Evolutionary conservation across 495 filamentous ascomycete species (phyloP).

Genomic region (Penicillium desertorum): DNA sequence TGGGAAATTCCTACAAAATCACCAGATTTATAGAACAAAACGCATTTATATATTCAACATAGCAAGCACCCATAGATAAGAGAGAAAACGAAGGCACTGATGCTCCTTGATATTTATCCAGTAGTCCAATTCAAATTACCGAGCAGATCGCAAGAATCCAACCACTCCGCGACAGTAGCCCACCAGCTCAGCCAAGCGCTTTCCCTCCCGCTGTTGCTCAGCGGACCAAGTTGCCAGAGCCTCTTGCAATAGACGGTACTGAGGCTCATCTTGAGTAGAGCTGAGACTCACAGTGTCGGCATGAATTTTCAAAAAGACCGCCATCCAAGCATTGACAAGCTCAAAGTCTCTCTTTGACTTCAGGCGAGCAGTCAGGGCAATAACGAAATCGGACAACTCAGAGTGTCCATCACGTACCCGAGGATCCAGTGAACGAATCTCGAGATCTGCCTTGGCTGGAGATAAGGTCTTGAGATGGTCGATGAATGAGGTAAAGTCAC

Average conservation of each 20-base stretch:
- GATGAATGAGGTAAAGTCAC: constrained; percentile 58
- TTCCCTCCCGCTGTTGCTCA: constrained; percentile 64
- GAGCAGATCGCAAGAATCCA: constrained; percentile 74
- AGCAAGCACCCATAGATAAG: constrained; percentile 1
- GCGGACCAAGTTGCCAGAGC: constrained; percentile 63
- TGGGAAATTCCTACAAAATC: background rate
- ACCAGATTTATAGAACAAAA: background rate
- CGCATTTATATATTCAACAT: constrained; percentile 1
- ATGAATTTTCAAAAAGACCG: constrained; percentile 81
- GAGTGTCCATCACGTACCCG: constrained; percentile 40
- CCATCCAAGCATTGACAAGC: constrained; percentile 94
- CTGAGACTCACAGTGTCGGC: constrained; percentile 54
- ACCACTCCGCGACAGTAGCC: constrained; percentile 87
- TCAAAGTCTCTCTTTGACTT: constrained; percentile 76
- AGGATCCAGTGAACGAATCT: constrained; percentile 74
- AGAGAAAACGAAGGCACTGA: background rate
- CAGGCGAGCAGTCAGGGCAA: constrained; percentile 69
- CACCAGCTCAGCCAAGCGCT: constrained; percentile 70
- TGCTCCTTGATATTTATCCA: background rate
- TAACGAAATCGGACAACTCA: constrained; percentile 69
- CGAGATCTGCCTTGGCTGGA: constrained; percentile 80
- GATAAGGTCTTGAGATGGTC: constrained; percentile 73
- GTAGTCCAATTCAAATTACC: constrained; percentile 21
- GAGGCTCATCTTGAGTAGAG: constrained; percentile 41
- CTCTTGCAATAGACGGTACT: constrained; percentile 44